Base-by-base conservation (phyloP, 1,139 yeast genomes). In the Zygosaccharomyces sapae region DNA sequence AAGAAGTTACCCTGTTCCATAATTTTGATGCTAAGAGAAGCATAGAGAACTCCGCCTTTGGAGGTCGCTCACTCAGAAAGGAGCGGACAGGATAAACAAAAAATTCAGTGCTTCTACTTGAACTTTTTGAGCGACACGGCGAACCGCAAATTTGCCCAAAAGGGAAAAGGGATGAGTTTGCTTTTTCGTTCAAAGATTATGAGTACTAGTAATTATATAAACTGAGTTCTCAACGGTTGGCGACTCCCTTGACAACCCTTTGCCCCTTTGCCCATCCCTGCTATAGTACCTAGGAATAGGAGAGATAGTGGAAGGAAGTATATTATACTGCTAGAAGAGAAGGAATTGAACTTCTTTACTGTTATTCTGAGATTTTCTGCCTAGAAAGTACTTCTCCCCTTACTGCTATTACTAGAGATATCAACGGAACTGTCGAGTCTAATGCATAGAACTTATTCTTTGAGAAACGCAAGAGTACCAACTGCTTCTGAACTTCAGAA, bases 391-490 rank as follows among this genome's bases (percentile, higher is more conserved):
- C 25, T 22, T 22, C 25, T 22, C 25, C 25, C 25, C 25, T 22
- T 22, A 22, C 25, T 22, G 25, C 25, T 22, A 22, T 22, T 22
- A 22, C 25, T 22, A 22, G 25, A 22, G 25, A 22, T 22, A 22
- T 22, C 9, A 22, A 22, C 25, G 25, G 25, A 22, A 22, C 25
- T 22, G 25, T 22, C 25, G 25, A 22, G 25, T 22, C 20, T 10
- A 59, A 92, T 92, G 98, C 97, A 92, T 79, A 86, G 97, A 84
- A 90, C 98, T 45, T 92, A 92, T 72, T 92, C 97, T 35, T 79
- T 92, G 73, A 89, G 98, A 80, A 83, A 89, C 59, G 73, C 85
- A 49, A 86, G 95, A 71, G 97, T 97, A 39, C 97, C 97, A 52
- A 90, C 97, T 51, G 97, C 97, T 52, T 79, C 96, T 58, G 96